phyloP scores from a whole-genome alignment of 1,284 basidiomycete species.

The Ganoderma multipileum region DNA sequence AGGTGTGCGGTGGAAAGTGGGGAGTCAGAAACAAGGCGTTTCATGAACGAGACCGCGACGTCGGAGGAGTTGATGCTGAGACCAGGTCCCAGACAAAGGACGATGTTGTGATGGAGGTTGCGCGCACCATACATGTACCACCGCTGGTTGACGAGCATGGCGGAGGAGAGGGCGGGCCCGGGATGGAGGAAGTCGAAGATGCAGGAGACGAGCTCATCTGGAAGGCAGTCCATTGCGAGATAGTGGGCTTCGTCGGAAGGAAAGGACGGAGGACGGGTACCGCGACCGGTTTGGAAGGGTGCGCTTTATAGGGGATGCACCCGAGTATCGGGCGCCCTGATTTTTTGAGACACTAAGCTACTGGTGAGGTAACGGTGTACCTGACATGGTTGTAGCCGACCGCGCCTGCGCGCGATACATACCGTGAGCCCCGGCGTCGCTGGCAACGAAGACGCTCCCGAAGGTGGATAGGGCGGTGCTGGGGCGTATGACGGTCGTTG shows the following conservation, averaged over 20 bases:
- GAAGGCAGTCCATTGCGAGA: constrained; percentile 28
- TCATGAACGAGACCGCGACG: constrained; percentile 25
- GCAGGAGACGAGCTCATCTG: constrained; percentile 30
- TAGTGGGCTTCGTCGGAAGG: neutral
- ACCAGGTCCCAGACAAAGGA: constrained; percentile 22
- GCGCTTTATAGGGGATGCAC: constrained; percentile 1
- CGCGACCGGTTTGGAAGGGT: neutral
- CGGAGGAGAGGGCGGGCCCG: constrained; percentile 16
- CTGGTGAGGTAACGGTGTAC: constrained; percentile 17
- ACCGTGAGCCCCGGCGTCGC: constrained; percentile 12
- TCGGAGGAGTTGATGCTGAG: constrained; percentile 17
- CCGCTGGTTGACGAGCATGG: constrained; percentile 28
- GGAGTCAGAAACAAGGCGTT: constrained; percentile 24
- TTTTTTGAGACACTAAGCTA: constrained; percentile 7
- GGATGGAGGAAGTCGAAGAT: constrained; percentile 26
- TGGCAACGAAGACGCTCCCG: neutral
- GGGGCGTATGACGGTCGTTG: neutral
- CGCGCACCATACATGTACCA: constrained; percentile 33
- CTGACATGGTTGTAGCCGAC: constrained; percentile 20
- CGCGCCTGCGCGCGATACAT: constrained; percentile 18
- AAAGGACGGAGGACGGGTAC: neutral
- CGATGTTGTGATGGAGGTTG: constrained; percentile 28
- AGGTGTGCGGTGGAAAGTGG: constrained; percentile 28
- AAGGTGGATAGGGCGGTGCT: neutral
- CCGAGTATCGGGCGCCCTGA: constrained; percentile 5